phyloP scores from a whole-genome alignment of 495 filamentous ascomycete species.

The Astrothelium subdiscretum region DNA sequence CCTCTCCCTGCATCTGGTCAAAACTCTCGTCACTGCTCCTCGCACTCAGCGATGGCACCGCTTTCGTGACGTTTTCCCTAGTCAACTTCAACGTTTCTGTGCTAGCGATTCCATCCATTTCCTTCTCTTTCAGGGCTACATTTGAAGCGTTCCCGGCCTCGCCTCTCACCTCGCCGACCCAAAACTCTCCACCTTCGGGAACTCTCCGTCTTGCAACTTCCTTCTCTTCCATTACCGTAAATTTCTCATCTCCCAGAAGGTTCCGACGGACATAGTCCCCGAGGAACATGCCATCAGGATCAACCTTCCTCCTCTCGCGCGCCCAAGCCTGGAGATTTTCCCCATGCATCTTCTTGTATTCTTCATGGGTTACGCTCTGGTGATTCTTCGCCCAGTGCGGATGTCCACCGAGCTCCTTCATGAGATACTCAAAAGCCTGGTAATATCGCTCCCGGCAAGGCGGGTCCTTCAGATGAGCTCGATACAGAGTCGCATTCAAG shows the following conservation, averaged over 20 bases:
- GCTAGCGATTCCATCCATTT: not conserved
- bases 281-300: conserved; percentile 83
- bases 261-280: conserved; percentile 76
- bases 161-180: conserved; percentile 36
- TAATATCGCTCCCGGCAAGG: conserved; percentile 73
- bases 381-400: conserved; percentile 99
- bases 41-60: conserved; percentile 27
- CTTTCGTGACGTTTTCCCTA: conserved; percentile 2
- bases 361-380: conserved; percentile 41
- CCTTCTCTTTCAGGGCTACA: conserved; percentile 12
- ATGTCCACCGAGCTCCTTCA: conserved; percentile 78
- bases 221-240: conserved; percentile 38
- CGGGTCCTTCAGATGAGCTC: conserved; percentile 74
- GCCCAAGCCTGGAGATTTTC: conserved; percentile 52
- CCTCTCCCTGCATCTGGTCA: conserved; percentile 39
- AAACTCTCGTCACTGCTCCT: conserved; percentile 53
- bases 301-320: conserved; percentile 56
- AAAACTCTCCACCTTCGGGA: conserved; percentile 41
- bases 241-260: conserved; percentile 30
- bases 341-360: conserved; percentile 46
- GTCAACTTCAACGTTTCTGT: not conserved
- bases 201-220: conserved; percentile 23
- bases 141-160: conserved; percentile 8
- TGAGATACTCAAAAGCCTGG: conserved; percentile 88
- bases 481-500: conserved; percentile 90